Conservation (phyloP, 805 yeast species). For the Candida saitoana region DNA sequence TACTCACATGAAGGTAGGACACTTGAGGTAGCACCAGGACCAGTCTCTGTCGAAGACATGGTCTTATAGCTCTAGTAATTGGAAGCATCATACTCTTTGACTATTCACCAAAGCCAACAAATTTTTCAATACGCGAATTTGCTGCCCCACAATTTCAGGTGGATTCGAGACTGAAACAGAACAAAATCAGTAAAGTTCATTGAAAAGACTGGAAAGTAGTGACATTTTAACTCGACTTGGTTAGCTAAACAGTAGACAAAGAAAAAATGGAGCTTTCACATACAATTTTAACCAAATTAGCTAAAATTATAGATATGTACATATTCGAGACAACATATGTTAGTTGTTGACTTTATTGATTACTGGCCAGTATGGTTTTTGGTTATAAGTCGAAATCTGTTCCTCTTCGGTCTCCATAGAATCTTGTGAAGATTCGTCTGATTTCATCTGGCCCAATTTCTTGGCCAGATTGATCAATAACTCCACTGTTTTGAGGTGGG, state of each 20-base stretch:
- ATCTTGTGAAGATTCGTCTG: conserved; percentile 8
- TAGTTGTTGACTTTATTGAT: not conserved
- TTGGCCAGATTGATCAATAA: conserved; percentile 23
- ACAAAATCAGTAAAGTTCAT: too few species aligned
- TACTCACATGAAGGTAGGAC: not conserved
- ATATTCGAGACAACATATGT: too few species aligned
- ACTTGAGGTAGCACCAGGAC: not conserved
- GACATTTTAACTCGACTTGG: too few species aligned
- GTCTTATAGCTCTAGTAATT: not conserved
- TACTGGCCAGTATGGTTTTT: conserved; percentile 15
- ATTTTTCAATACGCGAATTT: not conserved
- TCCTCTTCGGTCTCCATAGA: not conserved
- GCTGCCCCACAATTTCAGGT: not conserved
- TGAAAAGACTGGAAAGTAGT: too few species aligned
- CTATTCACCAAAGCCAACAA: not conserved
- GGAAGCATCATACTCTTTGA: not conserved
- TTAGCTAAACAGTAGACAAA: too few species aligned
- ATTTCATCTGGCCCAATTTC: not conserved
- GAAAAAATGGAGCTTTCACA: too few species aligned
- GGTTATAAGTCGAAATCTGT: conserved; percentile 6
- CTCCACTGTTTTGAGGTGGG: conserved; percentile 25
- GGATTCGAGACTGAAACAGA: not conserved
- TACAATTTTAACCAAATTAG: too few species aligned
- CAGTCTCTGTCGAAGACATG: not conserved
- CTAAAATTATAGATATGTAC: too few species aligned